Evolutionary conservation across 257 asterid genomes (phyloP).

Genomic region (Capsicum pubescens): DNA sequence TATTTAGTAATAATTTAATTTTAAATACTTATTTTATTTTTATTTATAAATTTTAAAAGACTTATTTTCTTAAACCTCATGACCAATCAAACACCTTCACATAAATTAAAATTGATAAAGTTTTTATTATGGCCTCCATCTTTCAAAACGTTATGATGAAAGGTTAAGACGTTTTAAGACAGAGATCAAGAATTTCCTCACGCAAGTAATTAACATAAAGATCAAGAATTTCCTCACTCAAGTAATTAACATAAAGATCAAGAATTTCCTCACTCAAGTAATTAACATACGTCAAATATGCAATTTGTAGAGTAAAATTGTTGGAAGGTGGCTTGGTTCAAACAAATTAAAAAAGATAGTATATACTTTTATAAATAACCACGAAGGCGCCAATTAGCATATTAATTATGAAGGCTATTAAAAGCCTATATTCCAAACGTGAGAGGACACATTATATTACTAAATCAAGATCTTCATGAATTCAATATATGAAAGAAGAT

Average conservation of each 20-base stretch:
- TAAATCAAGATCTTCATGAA: neutral
- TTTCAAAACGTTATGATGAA: no score
- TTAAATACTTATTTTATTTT: no score
- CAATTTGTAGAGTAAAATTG: neutral
- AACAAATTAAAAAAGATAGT: neutral
- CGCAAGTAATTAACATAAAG: no score
- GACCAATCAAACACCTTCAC: no score
- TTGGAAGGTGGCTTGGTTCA: neutral
- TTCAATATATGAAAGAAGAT: neutral
- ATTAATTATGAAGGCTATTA: neutral
- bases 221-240: neutral
- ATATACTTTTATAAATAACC: neutral
- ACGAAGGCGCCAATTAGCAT: neutral
- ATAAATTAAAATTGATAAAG: no score
- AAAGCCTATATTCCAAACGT: neutral
- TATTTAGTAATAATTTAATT: no score
- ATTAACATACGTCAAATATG: neutral
- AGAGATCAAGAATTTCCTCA: neutral
- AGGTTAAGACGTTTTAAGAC: no score
- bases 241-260: neutral
- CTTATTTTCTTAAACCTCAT: no score
- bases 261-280: no score
- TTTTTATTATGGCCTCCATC: no score
- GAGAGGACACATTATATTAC: neutral
- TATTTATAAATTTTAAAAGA: no score